Base-by-base conservation (phyloP, 805 yeast genomes). In the Kuraishia hungarica region DNA sequence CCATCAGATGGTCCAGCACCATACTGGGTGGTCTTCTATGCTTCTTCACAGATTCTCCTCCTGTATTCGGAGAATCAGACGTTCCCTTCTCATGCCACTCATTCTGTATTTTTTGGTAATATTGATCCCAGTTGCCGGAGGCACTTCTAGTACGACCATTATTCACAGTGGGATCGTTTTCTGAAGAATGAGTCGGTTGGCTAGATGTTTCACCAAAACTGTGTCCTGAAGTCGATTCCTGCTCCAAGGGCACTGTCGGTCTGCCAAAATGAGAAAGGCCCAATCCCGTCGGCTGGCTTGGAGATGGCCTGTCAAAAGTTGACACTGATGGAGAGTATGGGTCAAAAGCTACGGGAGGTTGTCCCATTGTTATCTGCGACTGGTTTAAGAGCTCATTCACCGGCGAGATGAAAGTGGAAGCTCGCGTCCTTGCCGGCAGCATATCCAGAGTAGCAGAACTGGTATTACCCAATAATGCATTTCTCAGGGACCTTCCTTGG, bases 1-100 rank as follows among this genome's bases (percentile, higher is more conserved):
- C 39, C 26, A 51, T 22, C 23, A 51, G 23, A 15, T 51, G 48
- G 29, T 51, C 53, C 19, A 51, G 48, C 23, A 51, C 53, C 53
- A 39, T 21, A 39, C 53, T 51, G 11, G 53, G 53, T n/a, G 48
- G 53, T 23, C 53, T 20, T 21, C 35, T 51, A 21, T 51, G 47
- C 19, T 17, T 39, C 8, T 39, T 51, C 23, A 21, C 49, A 22
- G 13, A 20, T 47, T 20, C 24, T 11, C 15, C 49, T 5, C 15
- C 22, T 47, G 49, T 3, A n/a, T 11, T 21, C 13, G 49, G 15
- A 10, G 22, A 5, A 11, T 20, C 15, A 11, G 49, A 10, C 49
- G 21, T 47, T 19, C 7, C 49, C 13, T 8, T 22, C 23, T 20
- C 15, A 10, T 22, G 24, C 24, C 4, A 19, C 22, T 47, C 24